A percentile compares a stretch with the other conserved stretches of the same genome.
Evolutionary conservation across 805 yeast species (phyloP).

Genomic region (Cyberlindnera samutprakarnensis): DNA sequence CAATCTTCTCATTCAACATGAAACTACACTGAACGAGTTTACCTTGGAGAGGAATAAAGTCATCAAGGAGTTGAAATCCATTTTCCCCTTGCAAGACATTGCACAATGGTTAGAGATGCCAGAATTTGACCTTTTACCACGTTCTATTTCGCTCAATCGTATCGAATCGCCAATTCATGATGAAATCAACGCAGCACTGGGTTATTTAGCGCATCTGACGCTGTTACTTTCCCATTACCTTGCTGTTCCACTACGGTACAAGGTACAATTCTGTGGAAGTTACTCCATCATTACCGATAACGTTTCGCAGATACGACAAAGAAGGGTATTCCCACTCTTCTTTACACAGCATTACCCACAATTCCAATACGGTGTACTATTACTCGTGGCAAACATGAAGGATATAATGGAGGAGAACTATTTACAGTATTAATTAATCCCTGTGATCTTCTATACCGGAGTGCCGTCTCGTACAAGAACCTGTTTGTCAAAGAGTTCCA

Average conservation of each 20-base stretch:
- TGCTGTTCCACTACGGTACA: slow-evolving; percentile 31
- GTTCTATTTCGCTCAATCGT: slow-evolving; percentile 9
- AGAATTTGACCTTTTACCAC: slow-evolving; percentile 21
- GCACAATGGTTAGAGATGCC: slow-evolving; percentile 12
- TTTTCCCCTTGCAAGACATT: slow-evolving; percentile 27
- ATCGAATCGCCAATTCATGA: slow-evolving; percentile 11
- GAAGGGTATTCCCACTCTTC: slow-evolving; percentile 32
- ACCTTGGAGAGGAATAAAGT: slow-evolving; percentile 14
- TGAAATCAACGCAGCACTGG: slow-evolving; percentile 27
- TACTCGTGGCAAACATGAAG: slow-evolving; percentile 29
- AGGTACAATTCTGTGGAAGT: slow-evolving; percentile 31
- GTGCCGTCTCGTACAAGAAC: slow-evolving; percentile 24
- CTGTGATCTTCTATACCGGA: slow-evolving; percentile 3
- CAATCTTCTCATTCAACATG: slow-evolving; percentile 7
- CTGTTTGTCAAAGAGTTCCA: slow-evolving; percentile 33
- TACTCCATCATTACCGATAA: slow-evolving; percentile 33
- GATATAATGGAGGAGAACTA: slow-evolving; percentile 22
- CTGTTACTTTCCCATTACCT: slow-evolving; percentile 26
- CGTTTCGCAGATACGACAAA: slow-evolving; percentile 24
- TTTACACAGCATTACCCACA: slow-evolving; percentile 29
- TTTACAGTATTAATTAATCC: background rate
- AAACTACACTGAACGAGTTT: slow-evolving; percentile 12
- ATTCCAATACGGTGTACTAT: slow-evolving; percentile 32
- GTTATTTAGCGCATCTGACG: slow-evolving; percentile 28
- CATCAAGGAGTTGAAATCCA: slow-evolving; percentile 15